Conservation (phyloP, 164 flowering plant species). For the Umbellularia californica region DNA sequence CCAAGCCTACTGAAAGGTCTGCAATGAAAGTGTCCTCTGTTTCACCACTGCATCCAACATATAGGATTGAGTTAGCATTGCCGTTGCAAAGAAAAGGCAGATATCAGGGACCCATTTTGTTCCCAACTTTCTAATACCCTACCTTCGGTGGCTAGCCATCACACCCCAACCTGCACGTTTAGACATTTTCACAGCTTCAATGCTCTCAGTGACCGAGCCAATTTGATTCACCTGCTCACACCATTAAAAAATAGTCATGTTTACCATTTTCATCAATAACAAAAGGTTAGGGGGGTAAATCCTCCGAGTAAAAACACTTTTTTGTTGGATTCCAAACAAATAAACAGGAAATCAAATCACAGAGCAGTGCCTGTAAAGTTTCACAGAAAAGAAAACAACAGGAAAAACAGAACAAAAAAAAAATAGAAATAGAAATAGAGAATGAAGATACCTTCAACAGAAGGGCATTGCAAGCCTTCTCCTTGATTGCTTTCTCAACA, state of each 20-base stretch:
- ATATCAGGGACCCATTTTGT: neutral
- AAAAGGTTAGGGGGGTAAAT: neutral
- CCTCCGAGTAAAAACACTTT: too few species aligned
- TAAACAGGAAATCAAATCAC: too few species aligned
- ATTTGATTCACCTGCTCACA: conserved; percentile 36
- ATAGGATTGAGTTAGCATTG: neutral
- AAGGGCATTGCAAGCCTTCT: conserved; percentile 57
- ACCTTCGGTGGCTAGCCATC: conserved; percentile 44
- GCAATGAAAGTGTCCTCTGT: conserved; percentile 50
- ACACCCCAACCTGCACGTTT: conserved; percentile 45
- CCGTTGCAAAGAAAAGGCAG: neutral
- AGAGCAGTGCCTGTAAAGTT: too few species aligned
- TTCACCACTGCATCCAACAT: conserved; percentile 33
- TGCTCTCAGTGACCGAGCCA: conserved; percentile 42
- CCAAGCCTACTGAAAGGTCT: conserved; percentile 44
- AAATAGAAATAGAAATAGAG: neutral
- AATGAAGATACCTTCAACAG: conserved; percentile 40
- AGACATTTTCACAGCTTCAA: conserved; percentile 42
- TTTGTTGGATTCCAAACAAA: too few species aligned
- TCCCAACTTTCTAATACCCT: neutral
- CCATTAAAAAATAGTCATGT: neutral
- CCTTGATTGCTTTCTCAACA: conserved; percentile 52
- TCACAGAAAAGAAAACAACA: neutral
- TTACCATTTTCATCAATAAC: too few species aligned
- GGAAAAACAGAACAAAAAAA: neutral